Evolutionary conservation across 2,329 filamentous ascomycete genomes (phyloP), one percentile per base, ranked within the genome.

Genomic region (Emergomyces orientalis): DNA sequence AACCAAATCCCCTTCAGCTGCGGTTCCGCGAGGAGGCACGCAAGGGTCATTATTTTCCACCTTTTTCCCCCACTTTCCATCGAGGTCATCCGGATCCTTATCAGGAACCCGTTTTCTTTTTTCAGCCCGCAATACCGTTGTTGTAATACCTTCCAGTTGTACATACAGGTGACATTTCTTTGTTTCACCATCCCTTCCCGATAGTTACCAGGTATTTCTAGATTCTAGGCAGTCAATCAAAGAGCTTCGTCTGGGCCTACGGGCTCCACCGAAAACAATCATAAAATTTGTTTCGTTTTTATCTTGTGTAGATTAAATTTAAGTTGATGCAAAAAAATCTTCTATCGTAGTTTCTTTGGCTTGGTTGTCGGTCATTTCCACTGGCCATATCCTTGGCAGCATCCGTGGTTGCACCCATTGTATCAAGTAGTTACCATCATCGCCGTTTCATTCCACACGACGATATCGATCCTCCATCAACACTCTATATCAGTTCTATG

Each of bases 401-500:
- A n/a, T n/a, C n/a, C 39, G 7, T 17, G 11, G 47, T 27, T 27
- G 5, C 22, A 14, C 22, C 19, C 43, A n/a, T 22, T 47, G n/a
- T 17, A 9, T 39, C 37, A 14, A n/a, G n/a, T n/a, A n/a, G n/a
- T n/a, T n/a, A n/a, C n/a, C n/a, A n/a, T n/a, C n/a, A n/a, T n/a
- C n/a, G n/a, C n/a, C n/a, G n/a, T n/a, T n/a, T n/a, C 51, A 34
- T n/a, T 30, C n/a, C n/a, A n/a, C 43, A 45, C 19, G 19, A 45
- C 9, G 43, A 45, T 45, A 19, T 52, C 34, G n/a, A 57, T 37
- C n/a, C 19, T 22, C 19, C 32, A 56, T 14, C 54, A 56, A 56
- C n/a, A 39, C 78, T 79, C 80, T 14, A 72, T 72, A n/a, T 71
- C 60, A 49, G 73, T 71, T 5, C 79, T 75, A 49, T 78, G 73